These are phyloP conservation scores for Pseudisothecium myosuroides DNA, from an alignment of 225 moss, liverwort and hornwort genomes.

Conservation along the genomic window DNA sequence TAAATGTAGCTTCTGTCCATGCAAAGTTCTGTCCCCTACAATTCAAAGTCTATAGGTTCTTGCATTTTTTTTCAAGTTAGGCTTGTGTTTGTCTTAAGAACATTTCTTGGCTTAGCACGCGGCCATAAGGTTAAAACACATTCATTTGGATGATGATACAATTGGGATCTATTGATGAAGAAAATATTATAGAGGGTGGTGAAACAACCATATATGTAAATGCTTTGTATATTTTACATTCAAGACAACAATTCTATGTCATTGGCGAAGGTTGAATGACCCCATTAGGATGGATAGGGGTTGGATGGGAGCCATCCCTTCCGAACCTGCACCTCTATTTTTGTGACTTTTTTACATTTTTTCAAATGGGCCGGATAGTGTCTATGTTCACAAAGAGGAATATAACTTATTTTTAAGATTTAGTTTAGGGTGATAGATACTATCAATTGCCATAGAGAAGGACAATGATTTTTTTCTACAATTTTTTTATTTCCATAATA, in stretches of 20 bases:
- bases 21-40: fast-evolving
- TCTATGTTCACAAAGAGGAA: no score
- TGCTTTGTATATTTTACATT: no score
- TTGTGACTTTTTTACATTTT: not conserved
- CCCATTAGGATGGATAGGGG: no score
- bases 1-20: not conserved
- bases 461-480: no score
- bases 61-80: not conserved
- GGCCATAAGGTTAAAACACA: no score
- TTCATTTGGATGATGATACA: no score
- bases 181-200: not conserved
- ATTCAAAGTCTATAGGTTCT: fast-evolving
- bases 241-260: fast-evolving
- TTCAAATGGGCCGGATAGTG: fast-evolving
- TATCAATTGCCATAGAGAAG: no score
- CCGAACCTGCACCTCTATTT: fast-evolving
- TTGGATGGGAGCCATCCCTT: not conserved
- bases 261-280: not conserved
- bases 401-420: not conserved
- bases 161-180: no score
- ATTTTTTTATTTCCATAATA: no score
- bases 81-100: fast-evolving
- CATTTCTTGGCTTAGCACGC: fast-evolving
- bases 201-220: no score
- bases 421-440: not conserved